Percentiles rank a stretch among this genome's conserved stretches.
Evolutionary conservation across 148 eudicot genomes (phyloP).

Genomic region (Rhododendron mucronatum): DNA sequence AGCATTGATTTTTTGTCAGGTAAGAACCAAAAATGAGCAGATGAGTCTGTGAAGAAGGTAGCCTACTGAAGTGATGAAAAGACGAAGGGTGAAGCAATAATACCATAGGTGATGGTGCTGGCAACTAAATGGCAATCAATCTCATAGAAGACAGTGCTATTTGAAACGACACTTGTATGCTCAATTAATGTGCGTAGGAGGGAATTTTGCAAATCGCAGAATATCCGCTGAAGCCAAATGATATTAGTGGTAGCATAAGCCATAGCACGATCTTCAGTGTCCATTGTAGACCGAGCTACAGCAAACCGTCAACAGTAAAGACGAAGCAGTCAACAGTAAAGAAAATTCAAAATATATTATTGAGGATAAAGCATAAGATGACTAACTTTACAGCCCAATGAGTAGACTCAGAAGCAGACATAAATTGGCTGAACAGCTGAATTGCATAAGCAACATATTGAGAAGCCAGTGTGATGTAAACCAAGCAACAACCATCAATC

Average conservation of each 20-base stretch:
- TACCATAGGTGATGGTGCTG: neutral
- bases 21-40: constrained; percentile 1
- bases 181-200: neutral
- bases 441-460: neutral
- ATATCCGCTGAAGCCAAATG: neutral
- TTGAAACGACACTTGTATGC: neutral
- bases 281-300: neutral
- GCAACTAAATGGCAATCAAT: neutral
- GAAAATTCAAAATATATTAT: neutral
- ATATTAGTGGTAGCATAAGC: neutral
- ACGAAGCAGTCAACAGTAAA: neutral
- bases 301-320: neutral
- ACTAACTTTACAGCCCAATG: neutral
- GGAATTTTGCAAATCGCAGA: neutral
- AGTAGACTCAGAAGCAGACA: neutral
- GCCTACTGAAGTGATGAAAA: neutral
- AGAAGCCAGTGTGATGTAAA: neutral
- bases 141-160: neutral
- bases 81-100: neutral
- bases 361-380: neutral
- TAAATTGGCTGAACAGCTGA: neutral
- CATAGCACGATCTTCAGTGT: neutral
- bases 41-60: neutral
- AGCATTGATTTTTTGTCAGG: neutral
- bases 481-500: neutral